A percentile compares a stretch with the other conserved stretches of the same genome.
Conservation (phyloP, 2,329 filamentous ascomycete species). For the Mollisia scopiformis region DNA sequence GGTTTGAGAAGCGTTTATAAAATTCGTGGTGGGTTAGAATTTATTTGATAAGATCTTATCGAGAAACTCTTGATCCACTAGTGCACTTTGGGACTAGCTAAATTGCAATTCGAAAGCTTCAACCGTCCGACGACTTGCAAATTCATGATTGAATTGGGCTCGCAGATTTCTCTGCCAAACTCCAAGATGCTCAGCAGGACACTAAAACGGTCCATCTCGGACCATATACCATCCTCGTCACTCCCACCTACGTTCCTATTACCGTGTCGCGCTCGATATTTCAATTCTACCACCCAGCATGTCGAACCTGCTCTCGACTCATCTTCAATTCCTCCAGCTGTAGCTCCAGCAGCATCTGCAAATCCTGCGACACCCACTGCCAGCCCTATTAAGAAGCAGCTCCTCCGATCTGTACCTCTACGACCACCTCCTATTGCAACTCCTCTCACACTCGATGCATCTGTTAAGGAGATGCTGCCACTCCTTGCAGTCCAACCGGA, state of each 20-base stretch:
- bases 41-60: constrained; percentile 13
- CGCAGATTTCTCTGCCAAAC: too few relatives aligned
- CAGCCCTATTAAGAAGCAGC: not conserved
- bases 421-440: constrained; percentile 27
- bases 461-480: constrained; percentile 66
- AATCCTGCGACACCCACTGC: constrained; percentile 2
- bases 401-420: constrained; percentile 27
- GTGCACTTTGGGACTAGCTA: not conserved
- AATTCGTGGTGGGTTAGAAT: not conserved
- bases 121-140: too few relatives aligned
- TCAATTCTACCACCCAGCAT: constrained; percentile 55
- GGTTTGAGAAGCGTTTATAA: not conserved
- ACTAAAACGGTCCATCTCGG: constrained; percentile 65
- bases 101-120: not conserved
- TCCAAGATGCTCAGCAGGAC: constrained; percentile 45
- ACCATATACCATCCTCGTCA: constrained; percentile 46
- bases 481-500: constrained; percentile 72
- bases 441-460: constrained; percentile 49
- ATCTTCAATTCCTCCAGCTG: constrained; percentile 23
- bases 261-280: constrained; percentile 44
- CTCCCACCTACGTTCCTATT: constrained; percentile 56
- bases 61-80: not conserved
- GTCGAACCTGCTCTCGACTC: constrained; percentile 41
- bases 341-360: constrained; percentile 11
- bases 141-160: too few relatives aligned